Conservation (phyloP, 306 rosid genomes). For the Begonia masoniana region DNA sequence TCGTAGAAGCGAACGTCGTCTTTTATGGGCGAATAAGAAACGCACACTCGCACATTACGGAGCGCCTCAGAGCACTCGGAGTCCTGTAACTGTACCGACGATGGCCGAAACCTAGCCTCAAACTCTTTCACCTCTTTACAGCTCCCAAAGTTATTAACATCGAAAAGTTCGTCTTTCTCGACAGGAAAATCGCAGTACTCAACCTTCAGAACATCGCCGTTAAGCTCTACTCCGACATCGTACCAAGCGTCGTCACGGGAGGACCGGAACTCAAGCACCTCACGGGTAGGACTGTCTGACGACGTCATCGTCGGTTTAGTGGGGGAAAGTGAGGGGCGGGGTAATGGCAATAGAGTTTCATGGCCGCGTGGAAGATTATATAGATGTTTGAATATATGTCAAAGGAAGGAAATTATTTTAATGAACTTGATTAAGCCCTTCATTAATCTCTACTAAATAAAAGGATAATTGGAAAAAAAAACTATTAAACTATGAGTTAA, state of each 20-base stretch:
- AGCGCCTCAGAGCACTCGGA: slow-evolving; percentile 17
- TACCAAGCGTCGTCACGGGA: slow-evolving; percentile 32
- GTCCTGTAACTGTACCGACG: slow-evolving; percentile 32
- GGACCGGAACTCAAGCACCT: slow-evolving; percentile 21
- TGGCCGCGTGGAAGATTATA: no score
- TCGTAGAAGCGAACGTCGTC: slow-evolving; percentile 35
- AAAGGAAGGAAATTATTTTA: no score
- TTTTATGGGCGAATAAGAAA: slow-evolving; percentile 9
- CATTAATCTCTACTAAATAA: no score
- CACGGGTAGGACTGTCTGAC: no score
- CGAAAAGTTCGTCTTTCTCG: slow-evolving; percentile 6
- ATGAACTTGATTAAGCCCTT: no score
- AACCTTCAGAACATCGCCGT: slow-evolving; percentile 19
- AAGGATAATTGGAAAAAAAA: no score
- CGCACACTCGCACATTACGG: slow-evolving; percentile 18
- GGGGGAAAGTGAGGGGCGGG: no score
- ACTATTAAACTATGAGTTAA: no score
- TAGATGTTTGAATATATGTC: no score
- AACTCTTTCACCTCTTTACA: slow-evolving; percentile 15
- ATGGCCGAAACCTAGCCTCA: slow-evolving; percentile 17
- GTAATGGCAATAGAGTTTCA: no score
- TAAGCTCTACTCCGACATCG: slow-evolving; percentile 6
- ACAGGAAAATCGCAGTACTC: slow-evolving; percentile 11
- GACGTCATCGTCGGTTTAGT: no score
- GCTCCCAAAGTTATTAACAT: slow-evolving; percentile 5